phyloP scores from a whole-genome alignment of 148 eudicot species.

The Bassia scoparia region DNA sequence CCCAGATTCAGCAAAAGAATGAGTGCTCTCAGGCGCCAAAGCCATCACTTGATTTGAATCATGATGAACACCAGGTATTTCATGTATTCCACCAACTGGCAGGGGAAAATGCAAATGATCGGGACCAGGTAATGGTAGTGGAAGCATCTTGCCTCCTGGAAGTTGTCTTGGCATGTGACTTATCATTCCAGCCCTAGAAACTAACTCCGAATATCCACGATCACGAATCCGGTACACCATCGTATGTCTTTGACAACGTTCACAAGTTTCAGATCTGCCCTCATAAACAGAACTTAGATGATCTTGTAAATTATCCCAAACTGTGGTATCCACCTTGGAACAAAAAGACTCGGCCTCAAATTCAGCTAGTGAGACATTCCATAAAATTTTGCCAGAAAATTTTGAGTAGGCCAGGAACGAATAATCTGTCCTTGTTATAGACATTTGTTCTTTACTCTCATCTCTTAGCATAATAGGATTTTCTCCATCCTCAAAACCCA shows the following conservation, averaged over 20 bases:
- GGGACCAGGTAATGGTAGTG: slow-evolving; percentile 47
- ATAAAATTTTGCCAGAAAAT: slow-evolving; percentile 39
- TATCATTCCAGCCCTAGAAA: slow-evolving; percentile 21
- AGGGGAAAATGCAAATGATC: slow-evolving; percentile 12
- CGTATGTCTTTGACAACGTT: slow-evolving; percentile 34
- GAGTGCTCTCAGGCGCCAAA: slow-evolving; percentile 23
- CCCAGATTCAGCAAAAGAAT: slow-evolving; percentile 16
- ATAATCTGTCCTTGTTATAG: slow-evolving; percentile 60
- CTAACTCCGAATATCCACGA: slow-evolving; percentile 35
- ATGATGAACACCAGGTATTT: slow-evolving; percentile 19
- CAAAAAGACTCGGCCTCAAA: slow-evolving; percentile 46
- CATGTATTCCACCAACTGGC: slow-evolving; percentile 9
- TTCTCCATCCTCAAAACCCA: slow-evolving; percentile 32
- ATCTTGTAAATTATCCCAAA: slow-evolving; percentile 28
- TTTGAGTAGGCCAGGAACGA: slow-evolving; percentile 40
- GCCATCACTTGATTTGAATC: slow-evolving; percentile 15
- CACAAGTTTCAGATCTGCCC: slow-evolving; percentile 16
- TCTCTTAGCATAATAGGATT: slow-evolving; percentile 32
- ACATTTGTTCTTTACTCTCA: slow-evolving; percentile 34
- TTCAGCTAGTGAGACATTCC: slow-evolving; percentile 60
- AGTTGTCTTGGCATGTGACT: slow-evolving; percentile 30
- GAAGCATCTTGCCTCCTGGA: slow-evolving; percentile 33
- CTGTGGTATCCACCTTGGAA: slow-evolving; percentile 31
- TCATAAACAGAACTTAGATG: slow-evolving; percentile 23
- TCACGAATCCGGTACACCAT: slow-evolving; percentile 48